phyloP scores from a whole-genome alignment of 2,329 filamentous ascomycete genomes.

The Microsporum ferrugineum region DNA sequence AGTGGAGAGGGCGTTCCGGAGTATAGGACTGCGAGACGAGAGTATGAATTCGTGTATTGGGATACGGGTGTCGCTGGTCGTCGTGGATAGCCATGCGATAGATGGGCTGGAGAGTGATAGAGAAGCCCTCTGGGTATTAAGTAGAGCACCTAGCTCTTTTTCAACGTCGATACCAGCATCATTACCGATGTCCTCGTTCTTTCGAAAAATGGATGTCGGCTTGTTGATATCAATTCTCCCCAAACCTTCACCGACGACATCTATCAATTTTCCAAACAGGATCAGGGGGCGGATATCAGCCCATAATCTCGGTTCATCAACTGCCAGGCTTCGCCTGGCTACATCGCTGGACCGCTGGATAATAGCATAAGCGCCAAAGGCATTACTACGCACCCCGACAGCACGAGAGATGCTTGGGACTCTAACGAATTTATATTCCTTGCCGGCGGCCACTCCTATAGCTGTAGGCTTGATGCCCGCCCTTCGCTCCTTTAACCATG shows the following conservation, averaged over 20 bases:
- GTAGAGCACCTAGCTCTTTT: not conserved
- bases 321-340: conserved; percentile 57
- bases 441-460: conserved; percentile 49
- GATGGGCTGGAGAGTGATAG: conserved; percentile 22
- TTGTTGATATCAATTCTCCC: conserved; percentile 31
- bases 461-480: conserved; percentile 31
- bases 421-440: conserved; percentile 91
- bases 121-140: conserved; percentile 15
- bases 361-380: conserved; percentile 80
- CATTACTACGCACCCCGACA: conserved; percentile 71
- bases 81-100: conserved; percentile 40
- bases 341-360: conserved; percentile 75
- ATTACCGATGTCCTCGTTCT: not conserved
- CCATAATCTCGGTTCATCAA: conserved; percentile 60
- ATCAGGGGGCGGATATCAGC: conserved; percentile 60
- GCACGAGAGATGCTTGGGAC: conserved; percentile 81
- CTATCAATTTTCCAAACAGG: conserved; percentile 50
- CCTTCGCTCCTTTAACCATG: conserved; percentile 80
- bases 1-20: conserved; percentile 52
- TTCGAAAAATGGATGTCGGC: not conserved
- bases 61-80: conserved; percentile 56
- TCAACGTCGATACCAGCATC: not conserved
- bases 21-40: conserved; percentile 56
- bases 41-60: conserved; percentile 77
- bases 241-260: not conserved